Base-by-base conservation (phyloP, 257 asterid genomes). In the Salvia splendens region DNA sequence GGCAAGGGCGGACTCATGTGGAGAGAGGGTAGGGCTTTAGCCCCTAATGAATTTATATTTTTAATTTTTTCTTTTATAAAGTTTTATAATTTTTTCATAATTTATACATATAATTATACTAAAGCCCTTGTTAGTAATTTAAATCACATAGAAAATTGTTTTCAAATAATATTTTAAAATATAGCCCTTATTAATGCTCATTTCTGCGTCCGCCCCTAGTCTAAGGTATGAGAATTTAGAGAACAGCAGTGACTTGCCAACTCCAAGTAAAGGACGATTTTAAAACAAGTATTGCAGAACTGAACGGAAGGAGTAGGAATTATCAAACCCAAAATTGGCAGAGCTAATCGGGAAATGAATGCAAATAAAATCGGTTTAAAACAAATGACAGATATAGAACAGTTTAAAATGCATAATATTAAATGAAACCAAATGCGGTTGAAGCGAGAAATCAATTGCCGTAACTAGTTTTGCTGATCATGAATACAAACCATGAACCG, bases 391-490 rank as follows among this genome's bases (percentile, higher is more conserved):
- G 12, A 0, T 47, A 42, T 0, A 12, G 15, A 57, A 24, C 45
- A 12, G 14, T 15, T 51, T 48, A 12, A 50, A 10, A 16, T n/a
- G 51, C 10, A 58, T 58, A 24, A 48, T 20, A 32, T 14, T 16
- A 49, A 8, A 14, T n/a, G 52, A 20, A 12, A 41, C 17, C 28
- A 17, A 61, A 24, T 24, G 67, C 53, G 16, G 38, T 61, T 17
- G 20, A 42, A n/a, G 48, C 36, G 56, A 47, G 3, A 8, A n/a
- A 43, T 38, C 36, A 61, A 35, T 58, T 81, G 87, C 96, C 95
- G 71, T 95, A 93, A 11, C 99, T 96, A 67, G 96, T 82, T 77
- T 90, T 95, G 0, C 96, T 97, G 33, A 88, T 80, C 62, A 88
- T 85, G 28, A 89, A 28, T 54, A 38, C 14, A 57, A 35, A 57